A percentile compares a stretch with the other conserved stretches of the same genome.
Evolutionary conservation across 192 early-diverging fungal species (phyloP).

Genomic region (Borealophlyctis nickersoniae): DNA sequence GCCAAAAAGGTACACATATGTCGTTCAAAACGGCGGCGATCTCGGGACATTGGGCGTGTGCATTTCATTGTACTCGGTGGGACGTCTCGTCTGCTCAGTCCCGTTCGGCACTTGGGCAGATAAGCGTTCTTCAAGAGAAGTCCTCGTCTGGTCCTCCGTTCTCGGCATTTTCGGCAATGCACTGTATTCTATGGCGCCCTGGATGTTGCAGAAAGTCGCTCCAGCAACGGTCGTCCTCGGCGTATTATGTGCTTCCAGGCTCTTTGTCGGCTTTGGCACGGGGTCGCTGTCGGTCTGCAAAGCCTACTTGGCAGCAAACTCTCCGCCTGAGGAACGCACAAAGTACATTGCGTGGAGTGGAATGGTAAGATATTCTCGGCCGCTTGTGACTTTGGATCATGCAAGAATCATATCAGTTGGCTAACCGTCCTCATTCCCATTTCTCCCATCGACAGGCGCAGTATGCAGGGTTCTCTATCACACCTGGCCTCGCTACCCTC

Average conservation of each 20-base stretch:
- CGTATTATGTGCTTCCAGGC: not conserved
- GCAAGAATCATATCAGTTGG: not conserved
- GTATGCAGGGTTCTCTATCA: constrained; percentile 35
- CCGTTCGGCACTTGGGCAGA: constrained; percentile 31
- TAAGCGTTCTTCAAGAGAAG: constrained; percentile 15
- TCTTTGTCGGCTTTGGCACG: constrained; percentile 22
- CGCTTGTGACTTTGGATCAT: not conserved
- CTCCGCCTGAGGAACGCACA: constrained; percentile 8
- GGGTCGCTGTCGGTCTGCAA: constrained; percentile 21
- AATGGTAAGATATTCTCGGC: constrained; percentile 15
- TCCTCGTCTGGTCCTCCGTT: constrained; percentile 21
- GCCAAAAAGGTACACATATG: constrained; percentile 23
- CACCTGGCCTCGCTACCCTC: constrained; percentile 26
- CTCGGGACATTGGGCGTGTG: constrained; percentile 16
- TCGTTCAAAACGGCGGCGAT: constrained; percentile 20
- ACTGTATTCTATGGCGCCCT: constrained; percentile 26
- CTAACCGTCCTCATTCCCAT: not conserved
- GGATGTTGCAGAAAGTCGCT: constrained; percentile 6
- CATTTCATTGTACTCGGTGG: constrained; percentile 30
- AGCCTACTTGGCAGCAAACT: constrained; percentile 24
- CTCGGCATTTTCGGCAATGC: constrained; percentile 16
- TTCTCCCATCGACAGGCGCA: constrained; percentile 19
- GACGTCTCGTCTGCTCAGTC: constrained; percentile 23
- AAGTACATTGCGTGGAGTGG: constrained; percentile 31
- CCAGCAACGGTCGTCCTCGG: not conserved